phyloP scores from a whole-genome alignment of 129 eudicot genomes.

The Apium graveolens region DNA sequence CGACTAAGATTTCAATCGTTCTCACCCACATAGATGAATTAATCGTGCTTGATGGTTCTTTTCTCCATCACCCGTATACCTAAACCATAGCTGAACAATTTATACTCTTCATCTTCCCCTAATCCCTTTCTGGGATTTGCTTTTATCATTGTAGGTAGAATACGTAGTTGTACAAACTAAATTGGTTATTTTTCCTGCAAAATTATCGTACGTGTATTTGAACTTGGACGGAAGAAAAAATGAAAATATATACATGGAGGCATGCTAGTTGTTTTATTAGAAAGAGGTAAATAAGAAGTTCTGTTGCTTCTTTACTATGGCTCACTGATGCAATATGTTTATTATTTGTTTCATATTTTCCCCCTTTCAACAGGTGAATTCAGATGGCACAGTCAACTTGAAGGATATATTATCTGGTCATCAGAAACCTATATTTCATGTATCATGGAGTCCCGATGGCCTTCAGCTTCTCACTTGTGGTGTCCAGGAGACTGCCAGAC shows the following conservation, averaged over 20 bases:
- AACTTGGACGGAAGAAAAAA: not conserved
- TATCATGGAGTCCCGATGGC: constrained; percentile 79
- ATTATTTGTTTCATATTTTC: not conserved
- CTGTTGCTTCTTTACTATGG: not conserved
- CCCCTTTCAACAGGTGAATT: constrained; percentile 38
- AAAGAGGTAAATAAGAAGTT: not conserved
- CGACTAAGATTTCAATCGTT: not conserved
- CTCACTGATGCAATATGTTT: not conserved
- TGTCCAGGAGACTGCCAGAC: constrained; percentile 61
- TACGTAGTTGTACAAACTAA: not conserved
- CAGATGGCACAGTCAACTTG: constrained; percentile 44
- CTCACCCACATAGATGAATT: not conserved
- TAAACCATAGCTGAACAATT: not conserved
- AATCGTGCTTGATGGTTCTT: not conserved
- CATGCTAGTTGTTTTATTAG: not conserved
- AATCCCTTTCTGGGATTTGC: not conserved
- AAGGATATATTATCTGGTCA: constrained; percentile 71
- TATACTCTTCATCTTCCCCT: not conserved
- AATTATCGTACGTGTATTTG: not conserved
- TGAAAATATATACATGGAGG: not conserved
- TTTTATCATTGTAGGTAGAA: not conserved
- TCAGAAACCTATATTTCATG: constrained; percentile 62
- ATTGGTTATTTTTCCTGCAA: not conserved
- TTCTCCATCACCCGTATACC: not conserved
- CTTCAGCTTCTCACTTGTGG: constrained; percentile 81